Conservation (phyloP, 164 flowering plant species). For the Pachysandra terminalis region DNA sequence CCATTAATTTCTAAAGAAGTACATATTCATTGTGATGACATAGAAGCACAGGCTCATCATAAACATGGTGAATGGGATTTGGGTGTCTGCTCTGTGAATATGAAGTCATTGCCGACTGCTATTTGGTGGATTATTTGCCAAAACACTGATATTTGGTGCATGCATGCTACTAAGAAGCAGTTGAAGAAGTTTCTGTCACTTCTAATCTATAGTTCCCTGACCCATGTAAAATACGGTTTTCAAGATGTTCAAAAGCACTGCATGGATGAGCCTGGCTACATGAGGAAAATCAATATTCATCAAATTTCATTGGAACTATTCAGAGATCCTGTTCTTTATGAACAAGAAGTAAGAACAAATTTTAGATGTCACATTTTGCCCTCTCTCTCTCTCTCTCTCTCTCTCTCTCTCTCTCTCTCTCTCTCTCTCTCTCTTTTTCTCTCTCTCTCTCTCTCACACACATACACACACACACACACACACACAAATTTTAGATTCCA, state of each 20-base stretch:
- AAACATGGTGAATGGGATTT: constrained; percentile 46
- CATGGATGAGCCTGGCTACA: constrained; percentile 7
- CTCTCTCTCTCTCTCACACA: too few relatives aligned
- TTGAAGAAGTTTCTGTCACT: constrained; percentile 59
- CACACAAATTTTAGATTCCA: neutral
- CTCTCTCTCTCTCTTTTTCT: too few relatives aligned
- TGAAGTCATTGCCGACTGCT: constrained; percentile 49
- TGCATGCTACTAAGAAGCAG: constrained; percentile 59
- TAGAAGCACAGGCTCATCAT: constrained; percentile 7
- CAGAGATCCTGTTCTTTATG: constrained; percentile 51
- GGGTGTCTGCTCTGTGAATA: constrained; percentile 38
- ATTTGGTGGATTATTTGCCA: constrained; percentile 80
- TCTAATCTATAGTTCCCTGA: constrained; percentile 37
- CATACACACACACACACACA: too few relatives aligned
- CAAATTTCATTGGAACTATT: constrained; percentile 60
- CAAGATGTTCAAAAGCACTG: constrained; percentile 6
- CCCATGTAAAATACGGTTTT: constrained; percentile 16
- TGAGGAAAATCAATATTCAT: constrained; percentile 30
- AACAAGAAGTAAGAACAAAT: constrained; percentile 61
- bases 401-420: too few relatives aligned
- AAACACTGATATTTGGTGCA: constrained; percentile 76
- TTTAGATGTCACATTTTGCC: neutral
- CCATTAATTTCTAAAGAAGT: constrained; percentile 24
- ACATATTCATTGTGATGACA: constrained; percentile 4
- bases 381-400: neutral